Percentiles rank a stretch among this genome's conserved stretches.
Evolutionary conservation across 441 rosid species (phyloP).

Genomic region (Pelargonium citronellum): DNA sequence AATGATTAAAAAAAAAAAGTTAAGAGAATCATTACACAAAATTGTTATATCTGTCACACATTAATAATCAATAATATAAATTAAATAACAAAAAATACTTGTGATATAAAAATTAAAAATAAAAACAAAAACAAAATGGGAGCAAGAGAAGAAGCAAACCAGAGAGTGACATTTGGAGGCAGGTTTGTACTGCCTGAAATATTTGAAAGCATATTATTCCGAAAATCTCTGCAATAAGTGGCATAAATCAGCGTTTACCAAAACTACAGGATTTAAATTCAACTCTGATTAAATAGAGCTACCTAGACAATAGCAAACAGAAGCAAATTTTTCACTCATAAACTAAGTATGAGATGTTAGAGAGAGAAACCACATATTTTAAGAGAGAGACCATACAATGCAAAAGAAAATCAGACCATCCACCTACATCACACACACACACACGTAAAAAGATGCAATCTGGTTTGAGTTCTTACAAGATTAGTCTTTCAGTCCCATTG

Average conservation of each 20-base stretch:
- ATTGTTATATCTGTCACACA: background rate
- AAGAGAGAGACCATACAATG: background rate
- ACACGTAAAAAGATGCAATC: background rate
- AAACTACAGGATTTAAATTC: background rate
- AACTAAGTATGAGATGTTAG: constrained; percentile 6
- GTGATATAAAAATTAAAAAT: background rate
- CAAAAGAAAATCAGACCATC: no score
- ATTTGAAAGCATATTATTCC: constrained; percentile 57
- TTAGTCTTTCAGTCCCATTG: constrained; percentile 46
- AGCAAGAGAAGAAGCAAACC: constrained; percentile 47
- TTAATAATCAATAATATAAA: background rate
- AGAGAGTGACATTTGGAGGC: constrained; percentile 71
- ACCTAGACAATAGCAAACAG: constrained; percentile 8
- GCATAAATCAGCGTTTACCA: constrained; percentile 14
- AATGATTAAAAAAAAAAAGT: constrained; percentile 3
- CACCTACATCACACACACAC: background rate
- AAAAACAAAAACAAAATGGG: background rate
- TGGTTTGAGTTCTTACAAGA: constrained; percentile 49
- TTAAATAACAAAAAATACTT: background rate
- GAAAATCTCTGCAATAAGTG: constrained; percentile 56
- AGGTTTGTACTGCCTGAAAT: constrained; percentile 50
- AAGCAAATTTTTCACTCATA: background rate
- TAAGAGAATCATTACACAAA: constrained; percentile 11
- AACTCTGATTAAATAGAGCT: background rate
- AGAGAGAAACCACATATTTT: background rate